Base-by-base conservation (phyloP, 1,139 yeast genomes). In the Geotrichum australiense region DNA sequence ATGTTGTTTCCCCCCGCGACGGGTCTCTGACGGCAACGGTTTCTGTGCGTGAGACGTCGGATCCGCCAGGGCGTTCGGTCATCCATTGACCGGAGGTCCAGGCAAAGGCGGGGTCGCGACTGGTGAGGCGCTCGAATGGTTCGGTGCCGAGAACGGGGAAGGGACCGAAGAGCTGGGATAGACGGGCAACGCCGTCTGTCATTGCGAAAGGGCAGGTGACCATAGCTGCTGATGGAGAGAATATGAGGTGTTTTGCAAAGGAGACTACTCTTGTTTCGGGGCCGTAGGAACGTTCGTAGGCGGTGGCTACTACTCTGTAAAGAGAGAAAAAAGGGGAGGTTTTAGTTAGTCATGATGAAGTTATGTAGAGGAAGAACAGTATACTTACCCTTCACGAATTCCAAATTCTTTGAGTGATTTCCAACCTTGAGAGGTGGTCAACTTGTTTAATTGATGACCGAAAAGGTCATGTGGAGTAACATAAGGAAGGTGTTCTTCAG, bases 11-110 rank as follows among this genome's bases (percentile, higher is more conserved):
- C 6, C 30, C 30, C 11, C 10, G 25, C 5, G 11, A 5, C 8
- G 35, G 40, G 12, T 24, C 18, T 3, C 31, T 32, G 4, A 44
- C 33, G 8, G 59, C 59, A 11, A 54, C 47, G 2, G 63, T 57
- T 41, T 59, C 63, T 4, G 60, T 54, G 7, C 49, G 47, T 12
- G 58, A 47, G 12, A 59, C 61, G 25, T 59, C 63, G 4, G 61
- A 56, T 6, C 63, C 63, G 2, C 63, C 63, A 7, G 61, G 50
- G 1, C 63, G 50, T 41, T 59, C 63, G 0, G 63, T 59, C 63
- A 59, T 59, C 63, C 63, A 59, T 36, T 59, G 63, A 10, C 63
- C 63, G 3, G 61, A 55, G 4, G 59, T 58, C 62, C 62, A 59
- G 2, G 56, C 54, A 26, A 45, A 20, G 4, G 24, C 29, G 0